These are phyloP conservation scores for Penicillium carneum DNA, from an alignment of 2,329 filamentous ascomycete genomes.

Conservation along the genomic window DNA sequence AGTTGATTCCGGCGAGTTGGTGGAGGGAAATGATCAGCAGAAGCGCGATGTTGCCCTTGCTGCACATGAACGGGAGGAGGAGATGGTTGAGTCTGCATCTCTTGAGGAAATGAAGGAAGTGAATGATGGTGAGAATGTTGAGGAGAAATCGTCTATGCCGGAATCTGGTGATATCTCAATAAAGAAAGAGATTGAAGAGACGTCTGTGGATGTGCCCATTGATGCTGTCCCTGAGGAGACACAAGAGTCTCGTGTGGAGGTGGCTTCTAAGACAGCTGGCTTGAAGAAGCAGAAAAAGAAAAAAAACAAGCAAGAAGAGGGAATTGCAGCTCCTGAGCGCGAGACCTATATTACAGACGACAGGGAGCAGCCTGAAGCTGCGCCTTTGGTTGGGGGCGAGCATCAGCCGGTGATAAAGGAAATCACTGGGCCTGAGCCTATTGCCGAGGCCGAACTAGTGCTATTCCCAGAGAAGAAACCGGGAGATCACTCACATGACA, in stretches of 20 bases:
- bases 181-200: slow-evolving; percentile 18
- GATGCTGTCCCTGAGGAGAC: slow-evolving; percentile 13
- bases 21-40: slow-evolving; percentile 22
- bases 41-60: slow-evolving; percentile 12
- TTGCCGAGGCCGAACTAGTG: slow-evolving; percentile 9
- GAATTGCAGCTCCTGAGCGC: slow-evolving; percentile 6
- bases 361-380: slow-evolving; percentile 28
- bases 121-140: slow-evolving; percentile 10
- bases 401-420: slow-evolving; percentile 12
- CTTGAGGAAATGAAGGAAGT: slow-evolving; percentile 3
- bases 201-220: slow-evolving; percentile 13
- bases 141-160: slow-evolving; percentile 12
- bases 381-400: slow-evolving; percentile 6
- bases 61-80: slow-evolving; percentile 17
- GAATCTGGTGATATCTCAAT: slow-evolving; percentile 11
- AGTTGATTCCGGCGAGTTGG: slow-evolving; percentile 33
- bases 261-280: slow-evolving; percentile 9
- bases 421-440: slow-evolving; percentile 14
- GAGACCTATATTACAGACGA: slow-evolving; percentile 26
- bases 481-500: not conserved
- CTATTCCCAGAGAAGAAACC: slow-evolving; percentile 14
- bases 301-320: slow-evolving; percentile 28
- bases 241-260: slow-evolving; percentile 11
- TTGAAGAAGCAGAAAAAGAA: slow-evolving; percentile 36
- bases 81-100: slow-evolving; percentile 9